Base-by-base conservation (phyloP, 306 rosid genomes). In the Cucumis hystrix region DNA sequence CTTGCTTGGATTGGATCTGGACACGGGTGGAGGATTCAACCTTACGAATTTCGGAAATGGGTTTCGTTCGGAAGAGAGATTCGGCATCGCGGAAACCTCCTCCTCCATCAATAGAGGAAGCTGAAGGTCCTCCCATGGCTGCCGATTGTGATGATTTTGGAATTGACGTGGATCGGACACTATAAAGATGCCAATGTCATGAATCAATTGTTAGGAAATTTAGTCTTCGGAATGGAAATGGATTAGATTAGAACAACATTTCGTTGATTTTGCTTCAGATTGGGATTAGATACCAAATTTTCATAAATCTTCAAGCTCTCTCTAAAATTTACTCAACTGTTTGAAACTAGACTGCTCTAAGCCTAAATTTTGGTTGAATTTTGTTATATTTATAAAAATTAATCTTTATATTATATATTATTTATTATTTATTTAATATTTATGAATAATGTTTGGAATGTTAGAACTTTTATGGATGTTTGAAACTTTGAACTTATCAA, bases 1-100 rank as follows among this genome's bases (percentile, higher is more conserved):
- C 99, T 70, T 87, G 91, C 87, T 95, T 95, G 75, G 88, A 88
- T 49, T 92, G 97, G 97, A 95, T 95, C 88, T 88, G 97, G 40
- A 79, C 77, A 25, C 92, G 91, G 10, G 93, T 95, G 17, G 80
- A 70, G 37, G 89, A 56, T 80, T 95, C 99, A 30, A 82, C 91
- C 80, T 87, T 86, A 0, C 97, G 91, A 87, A 95, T 95, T 87
- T 95, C 99, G n/a, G 90, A 55, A 33, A 95, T 91, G 25, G 91
- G 87, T 58, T 92, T 92, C 13, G 96, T 10, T 11, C 96, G 92
- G 84, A 94, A 94, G 55, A 94, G 92, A 6, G 92, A 82, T 78
- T 90, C 96, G 17, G 98, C 97, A 13, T 90, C 97, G 23, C 93
- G 82, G 87, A 82, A 43, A 49, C 92, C 76, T 18, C 63, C 81